These are phyloP conservation scores for Penicillium malachiteum DNA, from an alignment of 495 filamentous ascomycete species.

Conservation along the genomic window DNA sequence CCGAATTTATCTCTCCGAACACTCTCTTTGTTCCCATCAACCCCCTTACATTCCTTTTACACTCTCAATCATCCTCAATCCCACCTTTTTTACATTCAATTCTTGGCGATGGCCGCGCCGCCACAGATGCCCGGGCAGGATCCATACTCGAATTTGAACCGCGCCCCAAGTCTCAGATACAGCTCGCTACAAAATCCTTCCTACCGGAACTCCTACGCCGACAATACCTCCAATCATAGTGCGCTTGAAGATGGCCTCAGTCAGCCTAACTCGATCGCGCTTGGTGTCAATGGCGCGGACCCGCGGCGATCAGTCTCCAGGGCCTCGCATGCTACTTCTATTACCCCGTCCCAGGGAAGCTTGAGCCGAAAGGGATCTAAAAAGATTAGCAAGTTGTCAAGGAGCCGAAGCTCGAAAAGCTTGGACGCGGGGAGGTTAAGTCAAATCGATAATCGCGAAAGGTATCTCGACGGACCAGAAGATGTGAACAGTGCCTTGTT, in stretches of 20 bases:
- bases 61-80: not conserved
- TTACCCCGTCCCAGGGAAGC: conserved; percentile 68
- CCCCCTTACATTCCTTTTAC: not conserved
- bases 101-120: conserved; percentile 45
- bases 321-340: conserved; percentile 49
- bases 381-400: conserved; percentile 21
- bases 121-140: conserved; percentile 48
- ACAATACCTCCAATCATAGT: conserved; percentile 35
- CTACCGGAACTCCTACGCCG: conserved; percentile 40
- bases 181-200: conserved; percentile 32
- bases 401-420: no score
- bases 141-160: conserved; percentile 33
- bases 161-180: conserved; percentile 31
- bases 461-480: conserved; percentile 59
- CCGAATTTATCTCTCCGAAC: no score
- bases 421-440: conserved; percentile 62
- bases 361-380: conserved; percentile 83
- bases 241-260: conserved; percentile 56
- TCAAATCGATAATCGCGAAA: conserved; percentile 54
- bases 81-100: conserved; percentile 16
- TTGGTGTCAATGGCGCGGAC: conserved; percentile 42
- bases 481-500: conserved; percentile 82
- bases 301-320: conserved; percentile 52
- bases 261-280: conserved; percentile 60
- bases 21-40: not conserved